Percentiles rank a stretch among this genome's conserved stretches.
Evolutionary conservation across 495 filamentous ascomycete genomes (phyloP).

Genomic region (Trichoderma orchidacearum): DNA sequence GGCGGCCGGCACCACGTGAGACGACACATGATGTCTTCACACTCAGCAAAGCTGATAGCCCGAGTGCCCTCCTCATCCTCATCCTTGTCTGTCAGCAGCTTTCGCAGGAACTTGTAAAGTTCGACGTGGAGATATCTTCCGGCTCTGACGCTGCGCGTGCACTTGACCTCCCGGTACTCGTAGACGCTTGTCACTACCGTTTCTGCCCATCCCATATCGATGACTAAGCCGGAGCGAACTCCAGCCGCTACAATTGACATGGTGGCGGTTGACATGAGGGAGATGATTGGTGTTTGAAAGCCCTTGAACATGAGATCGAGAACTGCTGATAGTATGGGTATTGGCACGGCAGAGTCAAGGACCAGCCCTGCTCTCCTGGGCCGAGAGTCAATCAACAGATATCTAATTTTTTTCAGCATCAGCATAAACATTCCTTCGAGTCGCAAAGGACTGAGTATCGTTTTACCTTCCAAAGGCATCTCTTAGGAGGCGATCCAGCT

Average conservation of each 20-base stretch:
- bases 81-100: constrained; percentile 10
- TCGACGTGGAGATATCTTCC: constrained; percentile 55
- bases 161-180: constrained; percentile 70
- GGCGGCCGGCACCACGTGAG: constrained; percentile 60
- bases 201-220: constrained; percentile 89
- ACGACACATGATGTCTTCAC: constrained; percentile 60
- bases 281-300: constrained; percentile 71
- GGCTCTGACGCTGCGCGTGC: constrained; percentile 55
- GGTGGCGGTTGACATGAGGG: constrained; percentile 59
- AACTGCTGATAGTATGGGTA: constrained; percentile 59
- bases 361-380: constrained; percentile 58
- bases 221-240: constrained; percentile 62
- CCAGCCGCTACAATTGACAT: constrained; percentile 67
- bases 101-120: constrained; percentile 49
- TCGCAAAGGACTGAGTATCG: no score
- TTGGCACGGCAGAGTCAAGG: constrained; percentile 64
- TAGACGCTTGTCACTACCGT: constrained; percentile 70
- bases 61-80: constrained; percentile 8
- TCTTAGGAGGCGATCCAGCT: constrained; percentile 70
- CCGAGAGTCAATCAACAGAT: constrained; percentile 65
- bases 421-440: constrained; percentile 3
- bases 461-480: constrained; percentile 70
- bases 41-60: constrained; percentile 52
- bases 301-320: constrained; percentile 65
- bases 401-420: constrained; percentile 24